Base-by-base conservation (phyloP, 371 early-diverging fungal genomes). In the Actinomortierella wolfii region DNA sequence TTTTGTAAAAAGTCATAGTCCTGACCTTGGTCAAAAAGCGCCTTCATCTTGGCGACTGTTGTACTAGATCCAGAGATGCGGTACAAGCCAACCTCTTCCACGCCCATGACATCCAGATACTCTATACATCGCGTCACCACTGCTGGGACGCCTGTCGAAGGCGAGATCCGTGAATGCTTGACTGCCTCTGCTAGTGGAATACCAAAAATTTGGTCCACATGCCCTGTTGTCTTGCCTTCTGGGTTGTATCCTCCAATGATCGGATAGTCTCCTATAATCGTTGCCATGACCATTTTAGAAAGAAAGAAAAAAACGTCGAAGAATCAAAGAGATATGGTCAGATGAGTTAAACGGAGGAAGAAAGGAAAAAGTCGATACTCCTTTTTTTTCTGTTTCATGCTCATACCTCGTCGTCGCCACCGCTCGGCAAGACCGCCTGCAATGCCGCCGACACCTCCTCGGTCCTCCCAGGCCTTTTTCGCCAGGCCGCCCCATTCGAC, bases 121-220 rank as follows among this genome's bases (percentile, higher is more conserved):
- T 93, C 92, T 44, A 94, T 87, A 56, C 92, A 92, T 34, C 92
- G 77, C 45, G 81, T 83, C 25, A 94, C 81, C 18, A 93, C 79
- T 1, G 89, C 85, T 5, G 94, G 94, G 25, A 92, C 69, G 40
- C 80, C 78, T 50, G 83, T 80, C 8, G 77, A 77, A 0, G 78
- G 78, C 17, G 82, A 78, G n/a, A 89, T 74, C 14, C 78, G 73
- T 1, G 87, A 85, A 29, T 80, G 53, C 41, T 60, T 73, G 8
- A 86, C 81, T 1, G 86, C 88, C 15, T 76, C 70, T 47, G 82
- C 79, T 23, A 88, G 54, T 3, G 88, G 81, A 24, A 78, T 64
- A 2, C 88, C 86, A 76, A 88, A 88, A 3, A 87, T 75, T 26
- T 71, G 59, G 14, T 56, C 51, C 26, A 58, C 54, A 14, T 46